These are phyloP conservation scores for Cadophora sp. DNA, from an alignment of 2,329 filamentous ascomycete genomes.

Conservation along the genomic window DNA sequence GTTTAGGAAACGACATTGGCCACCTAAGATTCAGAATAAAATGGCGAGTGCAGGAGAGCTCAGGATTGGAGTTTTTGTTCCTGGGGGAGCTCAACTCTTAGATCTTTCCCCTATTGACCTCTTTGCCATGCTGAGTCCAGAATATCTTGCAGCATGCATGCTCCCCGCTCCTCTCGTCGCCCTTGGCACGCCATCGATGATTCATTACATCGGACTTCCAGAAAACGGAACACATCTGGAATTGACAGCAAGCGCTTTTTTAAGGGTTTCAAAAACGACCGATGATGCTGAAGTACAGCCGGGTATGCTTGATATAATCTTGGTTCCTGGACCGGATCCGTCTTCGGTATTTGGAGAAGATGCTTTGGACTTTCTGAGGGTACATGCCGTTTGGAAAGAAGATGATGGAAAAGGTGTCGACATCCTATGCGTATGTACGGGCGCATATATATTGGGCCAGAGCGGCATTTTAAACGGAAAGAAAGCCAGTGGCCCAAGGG, in stretches of 20 bases:
- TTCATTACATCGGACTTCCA: conserved; percentile 56
- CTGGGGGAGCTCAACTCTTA: conserved; percentile 54
- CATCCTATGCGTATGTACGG: conserved; percentile 60
- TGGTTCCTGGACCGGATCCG: conserved; percentile 59
- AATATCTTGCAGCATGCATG: conserved; percentile 51
- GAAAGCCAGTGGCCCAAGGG: conserved; percentile 55
- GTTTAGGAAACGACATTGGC: not conserved
- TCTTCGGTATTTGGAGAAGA: conserved; percentile 43
- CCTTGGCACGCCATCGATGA: conserved; percentile 52
- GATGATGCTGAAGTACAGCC: conserved; percentile 55
- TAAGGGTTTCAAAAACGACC: conserved; percentile 54
- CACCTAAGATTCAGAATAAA: not conserved
- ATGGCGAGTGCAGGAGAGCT: conserved; percentile 40
- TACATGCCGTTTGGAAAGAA: conserved; percentile 45
- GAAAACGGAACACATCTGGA: conserved; percentile 47
- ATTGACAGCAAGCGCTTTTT: conserved; percentile 50
- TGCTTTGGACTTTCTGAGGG: conserved; percentile 52
- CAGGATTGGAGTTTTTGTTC: conserved; percentile 59
- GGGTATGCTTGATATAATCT: conserved; percentile 57
- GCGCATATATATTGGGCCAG: conserved; percentile 55
- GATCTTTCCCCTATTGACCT: conserved; percentile 59
- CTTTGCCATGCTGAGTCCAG: conserved; percentile 53
- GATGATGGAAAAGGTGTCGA: conserved; percentile 49
- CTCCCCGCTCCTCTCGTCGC: conserved; percentile 49
- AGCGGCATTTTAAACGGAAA: conserved; percentile 56